Base-by-base conservation (phyloP, 2,329 filamentous ascomycete species). In the Neurospora sp. region DNA sequence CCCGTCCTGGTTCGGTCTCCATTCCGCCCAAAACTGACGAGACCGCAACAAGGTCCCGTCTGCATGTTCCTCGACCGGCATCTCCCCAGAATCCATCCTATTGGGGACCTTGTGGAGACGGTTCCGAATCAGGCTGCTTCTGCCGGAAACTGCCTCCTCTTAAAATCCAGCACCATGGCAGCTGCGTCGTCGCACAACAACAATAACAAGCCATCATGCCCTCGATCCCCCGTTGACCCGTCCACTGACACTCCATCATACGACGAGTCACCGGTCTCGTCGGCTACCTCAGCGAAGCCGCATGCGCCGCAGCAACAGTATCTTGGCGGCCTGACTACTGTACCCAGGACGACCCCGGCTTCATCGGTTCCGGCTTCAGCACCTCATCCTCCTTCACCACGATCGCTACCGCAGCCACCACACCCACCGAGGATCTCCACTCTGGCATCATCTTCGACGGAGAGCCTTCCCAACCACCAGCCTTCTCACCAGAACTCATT, bases 191-290 rank as follows among this genome's bases (percentile, higher is more conserved):
- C 85, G 75, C 86, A 89, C 80, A 86, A 83, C 77, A 62, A 62
- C 52, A 62, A 62, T 62, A 62, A 62, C 52, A 62, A 62, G 6
- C 52, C 52, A 62, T 80, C 83, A 67, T 89, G 86, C 78, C 80
- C 85, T 76, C 87, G 86, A 79, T 89, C 87, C 70, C 87, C 88
- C 71, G 52, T 62, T 62, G 88, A 88, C 78, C 83, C 82, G 71
- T 88, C 87, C 73, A 85, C 84, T 62, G 52, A 17, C 28, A 62
- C 23, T 73, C 83, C 84, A 78, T 88, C 87, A 74, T 89, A 88
- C 83, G 86, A 88, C 79, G 89, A 87, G 71, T 88, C 87, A 11
- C 88, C 87, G 66, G 86, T 88, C 75, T 88, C 87, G 36, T 88
- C 87, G 70, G 84, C 86, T 70, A 85, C 87, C 37, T 89, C 88